These are phyloP conservation scores for Globisporangium yorkense DNA, from an alignment of 352 stramenopile genomes.

Conservation along the genomic window DNA sequence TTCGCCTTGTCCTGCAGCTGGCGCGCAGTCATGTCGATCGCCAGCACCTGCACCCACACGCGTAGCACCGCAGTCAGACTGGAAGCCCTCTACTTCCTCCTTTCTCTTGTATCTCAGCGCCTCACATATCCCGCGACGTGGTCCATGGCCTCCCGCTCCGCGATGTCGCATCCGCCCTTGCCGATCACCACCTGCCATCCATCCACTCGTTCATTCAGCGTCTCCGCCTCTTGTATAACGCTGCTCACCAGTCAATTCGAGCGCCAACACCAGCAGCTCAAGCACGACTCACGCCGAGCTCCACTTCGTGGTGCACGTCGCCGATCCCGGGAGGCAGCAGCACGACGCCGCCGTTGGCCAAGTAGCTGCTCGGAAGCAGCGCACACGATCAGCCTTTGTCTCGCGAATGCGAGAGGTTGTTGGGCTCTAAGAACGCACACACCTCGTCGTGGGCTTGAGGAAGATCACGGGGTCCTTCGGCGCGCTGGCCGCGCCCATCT, in stretches of 20 bases:
- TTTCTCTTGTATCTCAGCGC: not conserved
- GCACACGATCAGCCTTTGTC: not conserved
- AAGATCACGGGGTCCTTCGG: conserved; percentile 76
- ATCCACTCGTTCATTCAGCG: not conserved
- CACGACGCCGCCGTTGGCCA: conserved; percentile 50
- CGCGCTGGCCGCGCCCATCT: conserved; percentile 62
- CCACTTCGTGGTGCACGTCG: conserved; percentile 81
- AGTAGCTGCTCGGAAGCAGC: conserved; percentile 31
- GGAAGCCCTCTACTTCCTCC: too few relatives aligned
- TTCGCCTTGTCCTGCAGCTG: conserved; percentile 76
- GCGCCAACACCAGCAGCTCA: not conserved
- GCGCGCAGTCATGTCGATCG: conserved; percentile 80
- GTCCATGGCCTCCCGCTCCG: conserved; percentile 53
- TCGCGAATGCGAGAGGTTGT: not conserved
- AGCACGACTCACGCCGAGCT: conserved; percentile 47
- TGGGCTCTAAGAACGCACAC: not conserved
- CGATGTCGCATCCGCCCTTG: conserved; percentile 55
- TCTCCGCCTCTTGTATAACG: not conserved
- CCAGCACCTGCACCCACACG: conserved; percentile 29
- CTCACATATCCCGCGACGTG: conserved; percentile 66
- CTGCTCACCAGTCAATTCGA: not conserved
- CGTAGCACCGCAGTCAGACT: not conserved
- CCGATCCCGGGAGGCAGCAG: conserved; percentile 62
- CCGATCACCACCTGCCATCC: conserved; percentile 55
- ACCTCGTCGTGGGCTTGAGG: conserved; percentile 75